A percentile compares a stretch with the other conserved stretches of the same genome.
Evolutionary conservation across 805 yeast genomes (phyloP).

Genomic region (Zygosaccharomyces bailii): DNA sequence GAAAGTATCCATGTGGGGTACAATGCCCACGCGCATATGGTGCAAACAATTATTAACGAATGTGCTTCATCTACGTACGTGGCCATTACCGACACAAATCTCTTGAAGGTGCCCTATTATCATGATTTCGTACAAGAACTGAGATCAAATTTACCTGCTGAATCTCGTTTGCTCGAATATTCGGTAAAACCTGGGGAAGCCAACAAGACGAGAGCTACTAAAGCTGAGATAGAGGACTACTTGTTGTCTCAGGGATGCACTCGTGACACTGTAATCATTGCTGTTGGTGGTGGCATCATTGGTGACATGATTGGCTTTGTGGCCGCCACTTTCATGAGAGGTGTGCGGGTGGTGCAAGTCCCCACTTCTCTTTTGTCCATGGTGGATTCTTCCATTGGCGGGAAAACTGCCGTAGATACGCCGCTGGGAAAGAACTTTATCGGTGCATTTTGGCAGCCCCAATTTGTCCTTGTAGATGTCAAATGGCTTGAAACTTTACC

Average conservation of each 20-base stretch:
- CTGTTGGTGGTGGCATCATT: constrained; percentile 97
- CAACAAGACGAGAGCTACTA: constrained; percentile 81
- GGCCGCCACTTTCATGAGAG: constrained; percentile 99
- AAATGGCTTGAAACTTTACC: constrained; percentile 85
- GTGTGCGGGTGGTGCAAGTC: constrained; percentile 87
- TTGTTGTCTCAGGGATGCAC: constrained; percentile 82
- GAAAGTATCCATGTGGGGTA: constrained; percentile 90
- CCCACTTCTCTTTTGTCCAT: constrained; percentile 93
- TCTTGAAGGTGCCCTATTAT: constrained; percentile 63
- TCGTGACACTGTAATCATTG: constrained; percentile 89
- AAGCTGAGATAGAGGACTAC: constrained; percentile 90
- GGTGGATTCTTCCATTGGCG: constrained; percentile 98
- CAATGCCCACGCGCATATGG: constrained; percentile 70
- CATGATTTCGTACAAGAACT: constrained; percentile 45
- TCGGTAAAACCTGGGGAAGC: constrained; percentile 90
- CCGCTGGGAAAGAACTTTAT: constrained; percentile 93
- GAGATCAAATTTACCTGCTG: constrained; percentile 42
- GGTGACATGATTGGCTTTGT: constrained; percentile 99
- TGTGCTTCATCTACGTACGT: constrained; percentile 89
- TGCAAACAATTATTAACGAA: constrained; percentile 55
- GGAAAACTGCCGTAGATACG: constrained; percentile 97
- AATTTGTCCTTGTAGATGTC: constrained; percentile 81
- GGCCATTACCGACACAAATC: constrained; percentile 79
- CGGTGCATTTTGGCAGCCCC: constrained; percentile 98
- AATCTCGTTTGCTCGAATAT: constrained; percentile 66